Evolutionary conservation across 441 rosid genomes (phyloP).

Genomic region (Erodium texanum): DNA sequence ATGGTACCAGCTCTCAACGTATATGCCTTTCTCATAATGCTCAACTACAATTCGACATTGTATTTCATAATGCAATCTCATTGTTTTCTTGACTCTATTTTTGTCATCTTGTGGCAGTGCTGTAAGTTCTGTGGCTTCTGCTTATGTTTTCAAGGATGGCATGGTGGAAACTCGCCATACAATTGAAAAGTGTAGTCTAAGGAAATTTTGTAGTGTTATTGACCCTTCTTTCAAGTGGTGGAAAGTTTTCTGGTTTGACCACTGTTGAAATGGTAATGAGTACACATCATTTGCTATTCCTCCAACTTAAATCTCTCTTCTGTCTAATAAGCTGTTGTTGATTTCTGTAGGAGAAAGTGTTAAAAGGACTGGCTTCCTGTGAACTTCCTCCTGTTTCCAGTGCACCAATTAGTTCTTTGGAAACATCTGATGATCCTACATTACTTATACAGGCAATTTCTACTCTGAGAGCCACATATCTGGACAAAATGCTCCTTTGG

Average conservation of each 20-base stretch:
- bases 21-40: constrained; percentile 23
- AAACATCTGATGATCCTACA: constrained; percentile 30
- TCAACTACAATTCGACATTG: not conserved
- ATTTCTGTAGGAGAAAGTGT: constrained; percentile 60
- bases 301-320: constrained; percentile 2
- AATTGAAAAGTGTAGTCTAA: constrained; percentile 47
- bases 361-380: constrained; percentile 67
- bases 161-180: constrained; percentile 31
- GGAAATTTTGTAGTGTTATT: constrained; percentile 64
- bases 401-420: constrained; percentile 29
- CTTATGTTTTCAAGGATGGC: constrained; percentile 32
- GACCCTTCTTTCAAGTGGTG: constrained; percentile 69
- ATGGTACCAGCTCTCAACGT: constrained; percentile 37
- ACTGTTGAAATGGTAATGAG: constrained; percentile 62
- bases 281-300: constrained; percentile 14
- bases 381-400: constrained; percentile 24
- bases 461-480: constrained; percentile 45
- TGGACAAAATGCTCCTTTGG: constrained; percentile 65
- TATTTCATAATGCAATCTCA: not conserved
- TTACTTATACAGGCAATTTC: constrained; percentile 30
- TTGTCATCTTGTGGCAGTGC: constrained; percentile 33
- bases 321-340: constrained; percentile 13
- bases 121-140: constrained; percentile 30
- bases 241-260: constrained; percentile 33
- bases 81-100: constrained; percentile 17